Conservation (phyloP, 148 eudicot genomes). For the Vaccinium corymbosum region DNA sequence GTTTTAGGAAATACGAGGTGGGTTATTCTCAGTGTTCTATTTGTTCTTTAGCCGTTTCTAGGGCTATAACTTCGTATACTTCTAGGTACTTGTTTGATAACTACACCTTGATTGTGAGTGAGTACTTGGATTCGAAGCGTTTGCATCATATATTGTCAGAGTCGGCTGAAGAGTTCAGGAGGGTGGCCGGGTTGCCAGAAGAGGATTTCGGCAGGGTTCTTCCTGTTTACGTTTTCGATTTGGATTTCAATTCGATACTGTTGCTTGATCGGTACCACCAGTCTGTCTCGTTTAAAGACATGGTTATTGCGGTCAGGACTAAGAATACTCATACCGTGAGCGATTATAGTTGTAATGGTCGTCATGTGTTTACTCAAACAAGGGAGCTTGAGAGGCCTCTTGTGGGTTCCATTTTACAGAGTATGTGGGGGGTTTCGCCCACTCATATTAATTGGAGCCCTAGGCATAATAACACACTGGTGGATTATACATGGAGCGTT, state of each 20-base stretch:
- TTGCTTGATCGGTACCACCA: conserved; percentile 96
- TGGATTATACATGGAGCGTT: conserved; percentile 95
- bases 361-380: conserved; percentile 86
- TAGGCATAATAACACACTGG: conserved; percentile 65
- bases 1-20: conserved; percentile 64
- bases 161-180: conserved; percentile 67
- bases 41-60: conserved; percentile 74
- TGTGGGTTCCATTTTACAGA: conserved; percentile 88
- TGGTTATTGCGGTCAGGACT: conserved; percentile 93
- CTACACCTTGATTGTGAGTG: conserved; percentile 87
- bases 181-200: conserved; percentile 62
- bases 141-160: conserved; percentile 65
- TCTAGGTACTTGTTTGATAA: conserved; percentile 94
- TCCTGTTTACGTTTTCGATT: conserved; percentile 86
- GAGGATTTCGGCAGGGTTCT: conserved; percentile 78
- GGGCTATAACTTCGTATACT: conserved; percentile 70
- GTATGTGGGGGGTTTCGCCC: conserved; percentile 99
- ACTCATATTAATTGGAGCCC: conserved; percentile 92
- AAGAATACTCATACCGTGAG: conserved; percentile 88
- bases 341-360: conserved; percentile 88
- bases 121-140: conserved; percentile 84
- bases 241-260: conserved; percentile 54
- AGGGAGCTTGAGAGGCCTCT: conserved; percentile 91
- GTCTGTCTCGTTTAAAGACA: conserved; percentile 88
- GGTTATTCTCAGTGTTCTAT: conserved; percentile 59